Base-by-base conservation (phyloP, 2,329 filamentous ascomycete genomes). In the Zalaria sp. region DNA sequence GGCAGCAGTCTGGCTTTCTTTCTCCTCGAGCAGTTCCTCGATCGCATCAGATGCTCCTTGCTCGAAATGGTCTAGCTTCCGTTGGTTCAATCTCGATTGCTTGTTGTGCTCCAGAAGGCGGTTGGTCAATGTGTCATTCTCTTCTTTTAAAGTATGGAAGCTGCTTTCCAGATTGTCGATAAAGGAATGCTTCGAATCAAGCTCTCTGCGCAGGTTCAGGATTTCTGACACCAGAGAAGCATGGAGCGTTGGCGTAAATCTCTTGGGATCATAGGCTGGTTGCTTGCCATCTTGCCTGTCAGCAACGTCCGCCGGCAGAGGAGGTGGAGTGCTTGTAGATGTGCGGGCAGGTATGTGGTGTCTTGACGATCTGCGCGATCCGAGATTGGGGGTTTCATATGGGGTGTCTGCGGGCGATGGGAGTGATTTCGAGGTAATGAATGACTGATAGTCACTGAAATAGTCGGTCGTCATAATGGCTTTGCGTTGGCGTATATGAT, bases 181-280 rank as follows among this genome's bases (percentile, higher is more conserved):
- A 41, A 86, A 73, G 52, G 78, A 84, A 36, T 81, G 75, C 62
- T 94, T 95, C 35, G 83, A 85, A 56, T 98, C 91, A 47, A 96
- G 77, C 49, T 98, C 91, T 44, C 91, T 74, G 25, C 88, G 78
- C 39, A 98, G 65, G 2, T 79, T 77, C 34, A 98, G 68, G 47
- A 98, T 98, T 60, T 98, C 91, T 0, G 89, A 89, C 1, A 98
- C 89, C 5, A 98, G 68, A 39, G 85, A 95, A 5, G 91, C 91
- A 59, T 96, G 91, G 7, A 98, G 66, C 0, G 88, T 96, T 1
- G 91, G 91, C 0, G 91, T 98, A 56, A 98, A 95, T 32, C 91
- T 77, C 42, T 89, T 78, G 3, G 91, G 87, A 56, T 98, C 91
- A 27, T 95, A 68, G 25, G 86, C 78, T 2, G 75, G 77, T 29